Evolutionary conservation across 768 basidiomycete species (phyloP), one percentile per base, ranked within the genome.

Genomic region (Pulveroboletus sp.): DNA sequence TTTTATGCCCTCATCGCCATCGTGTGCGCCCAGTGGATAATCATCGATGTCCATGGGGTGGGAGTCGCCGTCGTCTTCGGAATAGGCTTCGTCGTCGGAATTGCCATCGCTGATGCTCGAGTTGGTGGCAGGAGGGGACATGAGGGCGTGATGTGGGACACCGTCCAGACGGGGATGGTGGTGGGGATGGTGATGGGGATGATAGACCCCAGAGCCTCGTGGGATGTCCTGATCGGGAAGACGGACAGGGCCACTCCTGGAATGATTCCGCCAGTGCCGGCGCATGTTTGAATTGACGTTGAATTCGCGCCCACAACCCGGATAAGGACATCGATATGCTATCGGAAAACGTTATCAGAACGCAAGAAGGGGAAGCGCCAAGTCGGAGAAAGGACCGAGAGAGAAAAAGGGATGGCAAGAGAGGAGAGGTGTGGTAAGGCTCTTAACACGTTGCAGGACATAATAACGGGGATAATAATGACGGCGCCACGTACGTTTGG

Each of bases 201-300:
- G 56, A 37, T 60, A 65, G 6, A 47, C 27, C 40, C 43, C 54
- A 32, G 37, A 14, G 0, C 48, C 45, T 22, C 23, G 27, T 29
- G 27, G 34, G 40, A 63, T 9, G 38, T 61, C 60, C 24, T 48
- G 29, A 46, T 68, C 66, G 1, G 60, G 55, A 0, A 66, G 37
- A 43, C 54, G 62, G 9, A 56, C 43, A 20, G 67, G 51, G 0
- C 56, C 57, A 42, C 58, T 67, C 44, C 64, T 30, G 0, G 65
- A 69, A 53, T 89, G 86, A 63, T 86, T 89, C 38, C 86, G 74
- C 62, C 81, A 83, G 59, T 90, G 88, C 6, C 88, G 73, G 26
- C 88, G 77, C 88, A 89, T 90, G 64, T 90, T 91, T 0, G 85
- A 87, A 62, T 88, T 87, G 40, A 89, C 89, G 55, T 88, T 89